Percentiles rank a stretch among this genome's conserved stretches.
These are phyloP conservation scores for Pythium monospermum DNA, from an alignment of 352 stramenopile species.

Conservation along the genomic window DNA sequence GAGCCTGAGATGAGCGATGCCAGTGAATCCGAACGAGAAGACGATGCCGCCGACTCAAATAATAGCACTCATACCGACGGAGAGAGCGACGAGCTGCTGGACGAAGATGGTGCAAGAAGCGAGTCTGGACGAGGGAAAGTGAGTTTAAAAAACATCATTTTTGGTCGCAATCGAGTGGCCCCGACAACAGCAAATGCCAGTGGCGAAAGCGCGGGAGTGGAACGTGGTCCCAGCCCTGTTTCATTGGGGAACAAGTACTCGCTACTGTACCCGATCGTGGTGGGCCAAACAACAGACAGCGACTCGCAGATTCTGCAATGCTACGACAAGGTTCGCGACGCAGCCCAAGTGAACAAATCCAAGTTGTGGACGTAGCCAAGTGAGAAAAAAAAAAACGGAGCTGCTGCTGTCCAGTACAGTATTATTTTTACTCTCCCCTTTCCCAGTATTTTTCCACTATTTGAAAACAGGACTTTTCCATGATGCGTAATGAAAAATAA, in stretches of 20 bases:
- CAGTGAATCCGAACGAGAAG: background rate
- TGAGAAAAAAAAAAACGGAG: too few species aligned
- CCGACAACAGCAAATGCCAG: background rate
- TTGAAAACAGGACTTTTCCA: too few species aligned
- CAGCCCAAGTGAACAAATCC: constrained; percentile 35
- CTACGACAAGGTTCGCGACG: constrained; percentile 17
- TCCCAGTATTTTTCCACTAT: too few species aligned
- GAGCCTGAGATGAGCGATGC: background rate
- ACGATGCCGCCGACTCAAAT: constrained; percentile 2
- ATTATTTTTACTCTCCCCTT: too few species aligned
- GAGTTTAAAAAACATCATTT: constrained; percentile 15
- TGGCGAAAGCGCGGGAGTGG: too few species aligned
- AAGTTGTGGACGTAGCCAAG: constrained; percentile 38
- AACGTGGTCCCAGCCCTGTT: too few species aligned
- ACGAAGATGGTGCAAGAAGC: background rate
- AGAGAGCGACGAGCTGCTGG: constrained; percentile 8
- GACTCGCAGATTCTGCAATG: background rate
- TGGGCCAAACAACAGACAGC: constrained; percentile 5
- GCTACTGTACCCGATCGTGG: constrained; percentile 3
- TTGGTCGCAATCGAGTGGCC: constrained; percentile 13
- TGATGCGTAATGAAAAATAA: too few species aligned
- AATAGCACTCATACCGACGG: constrained; percentile 1
- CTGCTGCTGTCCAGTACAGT: too few species aligned
- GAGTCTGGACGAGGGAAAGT: background rate
- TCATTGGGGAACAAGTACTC: constrained; percentile 16